Percentiles rank a stretch among this genome's conserved stretches.
phyloP scores from a whole-genome alignment of 352 stramenopile genomes.

The Globisporangium ultimum region DNA sequence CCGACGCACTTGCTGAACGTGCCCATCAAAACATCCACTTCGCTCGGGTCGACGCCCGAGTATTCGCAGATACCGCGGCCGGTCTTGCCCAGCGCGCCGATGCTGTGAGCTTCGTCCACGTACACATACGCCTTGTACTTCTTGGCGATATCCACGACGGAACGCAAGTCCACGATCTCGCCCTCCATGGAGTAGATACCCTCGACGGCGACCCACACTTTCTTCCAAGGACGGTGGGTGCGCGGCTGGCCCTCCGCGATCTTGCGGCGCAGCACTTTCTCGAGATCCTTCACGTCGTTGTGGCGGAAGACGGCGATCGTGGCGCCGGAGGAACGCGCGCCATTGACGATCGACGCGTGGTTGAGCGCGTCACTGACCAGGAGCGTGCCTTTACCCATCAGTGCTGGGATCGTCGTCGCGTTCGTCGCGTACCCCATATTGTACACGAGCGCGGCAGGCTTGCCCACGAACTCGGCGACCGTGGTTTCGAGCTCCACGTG shows the following conservation, averaged over 20 bases:
- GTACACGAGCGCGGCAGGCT: conserved; percentile 92
- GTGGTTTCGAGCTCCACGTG: conserved; percentile 86
- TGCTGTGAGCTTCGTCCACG: conserved; percentile 94
- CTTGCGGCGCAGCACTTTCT: conserved; percentile 64
- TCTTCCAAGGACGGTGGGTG: conserved; percentile 93
- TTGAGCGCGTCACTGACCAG: conserved; percentile 95
- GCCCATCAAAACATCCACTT: conserved; percentile 97
- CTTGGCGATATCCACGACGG: conserved; percentile 88
- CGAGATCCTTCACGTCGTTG: conserved; percentile 91
- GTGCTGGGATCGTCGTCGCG: conserved; percentile 90
- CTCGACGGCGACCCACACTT: conserved; percentile 94
- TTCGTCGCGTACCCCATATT: conserved; percentile 99
- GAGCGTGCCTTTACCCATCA: conserved; percentile 88
- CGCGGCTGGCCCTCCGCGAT: conserved; percentile 69
- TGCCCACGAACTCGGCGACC: conserved; percentile 90
- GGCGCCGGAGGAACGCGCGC: conserved; percentile 86
- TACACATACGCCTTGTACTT: conserved; percentile 94
- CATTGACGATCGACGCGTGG: conserved; percentile 97
- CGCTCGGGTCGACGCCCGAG: conserved; percentile 88
- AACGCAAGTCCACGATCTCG: conserved; percentile 90
- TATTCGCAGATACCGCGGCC: conserved; percentile 92
- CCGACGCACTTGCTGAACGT: conserved; percentile 98
- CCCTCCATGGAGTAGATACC: conserved; percentile 97
- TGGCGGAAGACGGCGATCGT: conserved; percentile 93
- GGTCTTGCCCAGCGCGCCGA: conserved; percentile 90